phyloP scores from a whole-genome alignment of 2,329 filamentous ascomycete species.

The Phaeoacremonium minimum region DNA sequence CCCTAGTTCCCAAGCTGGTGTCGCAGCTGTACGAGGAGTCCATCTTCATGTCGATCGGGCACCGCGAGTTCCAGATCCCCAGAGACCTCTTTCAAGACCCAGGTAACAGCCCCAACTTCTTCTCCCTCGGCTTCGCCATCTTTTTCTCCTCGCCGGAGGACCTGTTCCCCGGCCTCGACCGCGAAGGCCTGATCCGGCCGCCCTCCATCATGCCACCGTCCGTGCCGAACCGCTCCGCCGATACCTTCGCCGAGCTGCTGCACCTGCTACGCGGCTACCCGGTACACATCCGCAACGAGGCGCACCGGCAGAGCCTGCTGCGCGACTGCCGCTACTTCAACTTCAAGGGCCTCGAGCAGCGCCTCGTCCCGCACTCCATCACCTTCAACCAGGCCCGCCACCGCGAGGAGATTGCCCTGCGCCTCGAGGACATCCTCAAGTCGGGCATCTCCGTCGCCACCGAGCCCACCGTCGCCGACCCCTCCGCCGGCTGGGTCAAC shows the following conservation, averaged over 20 bases:
- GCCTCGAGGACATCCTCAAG: slow-evolving; percentile 83
- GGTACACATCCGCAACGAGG: slow-evolving; percentile 68
- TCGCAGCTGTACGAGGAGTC: slow-evolving; percentile 88
- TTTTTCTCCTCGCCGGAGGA: slow-evolving; percentile 80
- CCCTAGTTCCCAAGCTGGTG: slow-evolving; percentile 75
- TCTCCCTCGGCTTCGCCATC: slow-evolving; percentile 82
- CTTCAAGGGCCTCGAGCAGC: slow-evolving; percentile 86
- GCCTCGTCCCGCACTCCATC: slow-evolving; percentile 72
- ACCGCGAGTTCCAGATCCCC: slow-evolving; percentile 83
- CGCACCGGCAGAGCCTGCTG: slow-evolving; percentile 72
- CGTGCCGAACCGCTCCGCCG: slow-evolving; percentile 76
- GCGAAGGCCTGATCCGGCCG: slow-evolving; percentile 74
- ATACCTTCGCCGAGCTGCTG: slow-evolving; percentile 78
- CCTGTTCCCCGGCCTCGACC: slow-evolving; percentile 80
- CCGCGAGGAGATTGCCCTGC: slow-evolving; percentile 71
- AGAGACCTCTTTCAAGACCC: slow-evolving; percentile 80
- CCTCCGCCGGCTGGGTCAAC: slow-evolving; percentile 53
- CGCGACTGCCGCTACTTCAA: slow-evolving; percentile 91
- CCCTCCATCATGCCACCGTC: slow-evolving; percentile 80
- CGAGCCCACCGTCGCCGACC: slow-evolving; percentile 32
- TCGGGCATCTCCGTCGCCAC: slow-evolving; percentile 68
- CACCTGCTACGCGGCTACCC: slow-evolving; percentile 82
- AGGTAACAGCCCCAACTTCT: slow-evolving; percentile 93
- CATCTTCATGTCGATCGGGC: slow-evolving; percentile 88
- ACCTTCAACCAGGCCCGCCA: slow-evolving; percentile 67